Evolutionary conservation across 2,329 filamentous ascomycete species (phyloP).

Genomic region (Arthrobotrys megalospora): DNA sequence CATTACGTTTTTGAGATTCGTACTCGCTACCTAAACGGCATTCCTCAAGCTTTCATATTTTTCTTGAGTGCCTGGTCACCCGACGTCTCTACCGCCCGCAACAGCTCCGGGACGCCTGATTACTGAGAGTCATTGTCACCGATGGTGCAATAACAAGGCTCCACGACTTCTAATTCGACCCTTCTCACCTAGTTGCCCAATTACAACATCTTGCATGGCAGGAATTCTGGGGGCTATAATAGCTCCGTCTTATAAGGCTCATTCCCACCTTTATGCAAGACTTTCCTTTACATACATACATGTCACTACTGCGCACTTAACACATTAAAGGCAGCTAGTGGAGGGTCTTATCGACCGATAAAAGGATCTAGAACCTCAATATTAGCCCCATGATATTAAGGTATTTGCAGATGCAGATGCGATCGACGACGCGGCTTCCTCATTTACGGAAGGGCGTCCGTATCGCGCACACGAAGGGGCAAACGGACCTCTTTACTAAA

Average conservation of each 20-base stretch:
- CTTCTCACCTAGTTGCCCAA: constrained; percentile 52
- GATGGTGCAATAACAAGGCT: constrained; percentile 55
- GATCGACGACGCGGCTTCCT: constrained; percentile 50
- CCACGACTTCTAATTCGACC: constrained; percentile 46
- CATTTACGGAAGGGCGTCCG: constrained; percentile 40
- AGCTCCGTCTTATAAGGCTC: constrained; percentile 45
- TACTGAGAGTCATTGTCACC: constrained; percentile 19
- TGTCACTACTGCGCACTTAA: constrained; percentile 30
- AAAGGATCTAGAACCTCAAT: constrained; percentile 58
- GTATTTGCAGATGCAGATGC: constrained; percentile 43
- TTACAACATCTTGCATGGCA: constrained; percentile 58
- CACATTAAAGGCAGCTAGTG: constrained; percentile 23
- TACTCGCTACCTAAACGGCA: constrained; percentile 23
- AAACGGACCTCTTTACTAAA: constrained; percentile 20
- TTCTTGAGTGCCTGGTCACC: constrained; percentile 35
- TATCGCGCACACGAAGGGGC: constrained; percentile 45
- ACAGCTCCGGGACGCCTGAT: constrained; percentile 30
- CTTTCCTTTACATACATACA: constrained; percentile 45
- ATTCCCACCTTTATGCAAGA: constrained; percentile 53
- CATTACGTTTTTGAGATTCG: constrained; percentile 32
- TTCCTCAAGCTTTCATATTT: constrained; percentile 35
- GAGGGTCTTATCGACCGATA: constrained; percentile 40
- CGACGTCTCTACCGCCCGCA: constrained; percentile 25
- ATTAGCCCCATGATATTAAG: constrained; percentile 28
- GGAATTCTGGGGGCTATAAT: constrained; percentile 49